Base-by-base conservation (phyloP, 129 eudicot genomes). In the Cynara cardunculus region DNA sequence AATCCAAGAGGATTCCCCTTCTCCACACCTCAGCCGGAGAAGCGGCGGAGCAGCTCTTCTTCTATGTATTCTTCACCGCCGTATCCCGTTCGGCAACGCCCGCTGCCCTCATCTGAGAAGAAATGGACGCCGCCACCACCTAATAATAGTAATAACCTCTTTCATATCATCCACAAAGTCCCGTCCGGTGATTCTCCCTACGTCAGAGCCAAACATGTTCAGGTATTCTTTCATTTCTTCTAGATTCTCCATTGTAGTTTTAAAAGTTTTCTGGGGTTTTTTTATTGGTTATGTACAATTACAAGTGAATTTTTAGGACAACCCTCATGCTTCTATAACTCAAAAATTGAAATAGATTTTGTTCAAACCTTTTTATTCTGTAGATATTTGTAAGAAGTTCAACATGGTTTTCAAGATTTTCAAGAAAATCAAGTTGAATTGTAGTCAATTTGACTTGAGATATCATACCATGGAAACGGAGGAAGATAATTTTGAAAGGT, bases 201-300 rank as follows among this genome's bases (percentile, higher is more conserved):
- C 64, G 93, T 87, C 80, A 80, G 87, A 69, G 98, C 98, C 49
- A 93, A 93, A 81, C 97, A 88, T 78, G 94, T 88, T 73, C 98
- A 93, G 97, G 98, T 92, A 16, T 5, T 82, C 41, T 12, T 25
- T 26, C 10, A 5, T 39, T 72, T 71, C 21, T 46, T 68, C 30
- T 44, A 5, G 21, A 12, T 6, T 16, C 16, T 10, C 22, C 26
- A 6, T 24, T 25, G 18, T 41, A 1, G 12, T 37, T 28, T 71
- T n/a, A 18, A 9, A 0, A 61, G 3, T 35, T 21, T 24, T 37
- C 10, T 41, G 67, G 35, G 67, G 44, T 0, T 56, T 18, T n/a
- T 56, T 8, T 9, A 39, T 8, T 8, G 13, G 0, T 39, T 39
- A 10, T 39, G 10, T 11, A 64, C 30, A 8, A 64, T 16, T 31